These are phyloP conservation scores for Citrus medica DNA, from an alignment of 345 rosid species.

Conservation along the genomic window DNA sequence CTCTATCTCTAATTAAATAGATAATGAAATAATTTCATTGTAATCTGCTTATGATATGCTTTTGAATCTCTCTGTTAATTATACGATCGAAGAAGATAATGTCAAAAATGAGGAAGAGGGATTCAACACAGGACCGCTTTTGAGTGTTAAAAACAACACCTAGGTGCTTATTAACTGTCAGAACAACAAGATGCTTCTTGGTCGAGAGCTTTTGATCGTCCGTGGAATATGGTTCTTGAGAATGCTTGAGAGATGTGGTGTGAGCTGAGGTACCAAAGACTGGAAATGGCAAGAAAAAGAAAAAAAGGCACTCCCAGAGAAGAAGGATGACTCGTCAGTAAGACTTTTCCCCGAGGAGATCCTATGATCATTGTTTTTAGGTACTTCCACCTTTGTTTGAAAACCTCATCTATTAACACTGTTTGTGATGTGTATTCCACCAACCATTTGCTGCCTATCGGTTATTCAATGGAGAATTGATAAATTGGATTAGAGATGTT, in stretches of 20 bases:
- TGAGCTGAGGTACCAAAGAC: slow-evolving; percentile 95
- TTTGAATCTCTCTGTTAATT: no score
- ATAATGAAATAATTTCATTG: no score
- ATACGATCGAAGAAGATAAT: slow-evolving; percentile 8
- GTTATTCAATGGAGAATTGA: no score
- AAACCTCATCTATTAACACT: not conserved
- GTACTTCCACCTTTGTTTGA: slow-evolving; percentile 39
- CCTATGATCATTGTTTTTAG: slow-evolving; percentile 68
- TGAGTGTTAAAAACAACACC: slow-evolving; percentile 93
- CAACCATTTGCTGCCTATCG: not conserved
- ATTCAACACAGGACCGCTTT: slow-evolving; percentile 88
- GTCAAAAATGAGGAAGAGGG: slow-evolving; percentile 93
- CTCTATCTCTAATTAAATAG: no score
- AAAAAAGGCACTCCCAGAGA: slow-evolving; percentile 43
- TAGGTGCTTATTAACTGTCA: slow-evolving; percentile 94
- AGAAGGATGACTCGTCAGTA: no score
- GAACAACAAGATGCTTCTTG: slow-evolving; percentile 79
- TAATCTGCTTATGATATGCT: no score
- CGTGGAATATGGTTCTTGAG: slow-evolving; percentile 98
- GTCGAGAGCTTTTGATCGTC: slow-evolving; percentile 93
- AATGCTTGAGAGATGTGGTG: slow-evolving; percentile 99
- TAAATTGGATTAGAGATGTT: no score
- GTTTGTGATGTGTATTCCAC: not conserved
- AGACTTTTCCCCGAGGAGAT: no score
- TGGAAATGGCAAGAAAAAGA: slow-evolving; percentile 79